Evolutionary conservation across 1,284 basidiomycete genomes (phyloP).

Genomic region (Puccinia horiana): DNA sequence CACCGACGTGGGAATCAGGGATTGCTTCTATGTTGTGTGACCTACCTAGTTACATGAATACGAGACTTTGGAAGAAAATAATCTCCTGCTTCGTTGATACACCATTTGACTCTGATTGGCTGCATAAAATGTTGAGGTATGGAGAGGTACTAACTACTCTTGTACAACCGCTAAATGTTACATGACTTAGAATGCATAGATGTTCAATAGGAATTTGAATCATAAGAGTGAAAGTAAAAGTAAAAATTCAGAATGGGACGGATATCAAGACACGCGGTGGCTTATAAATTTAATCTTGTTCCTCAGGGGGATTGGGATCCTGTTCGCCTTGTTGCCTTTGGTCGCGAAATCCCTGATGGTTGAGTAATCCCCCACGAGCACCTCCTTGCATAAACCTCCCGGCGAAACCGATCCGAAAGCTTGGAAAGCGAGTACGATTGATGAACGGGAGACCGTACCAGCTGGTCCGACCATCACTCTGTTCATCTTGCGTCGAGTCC

Average conservation of each 20-base stretch:
- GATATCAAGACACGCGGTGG: neutral
- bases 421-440: neutral
- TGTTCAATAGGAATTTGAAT: neutral
- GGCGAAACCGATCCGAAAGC: slow-evolving; percentile 32
- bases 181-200: neutral
- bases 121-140: neutral
- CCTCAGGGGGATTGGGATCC: neutral
- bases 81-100: too few species aligned
- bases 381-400: slow-evolving; percentile 30
- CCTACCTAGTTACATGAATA: too few species aligned
- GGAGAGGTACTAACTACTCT: neutral
- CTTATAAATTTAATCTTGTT: neutral
- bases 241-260: neutral
- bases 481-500: slow-evolving; percentile 3
- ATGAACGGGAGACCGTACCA: neutral
- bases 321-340: neutral
- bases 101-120: neutral
- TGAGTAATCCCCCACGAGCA: slow-evolving; percentile 13
- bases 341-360: neutral
- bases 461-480: neutral
- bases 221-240: neutral
- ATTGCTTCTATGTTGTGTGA: too few species aligned
- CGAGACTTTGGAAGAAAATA: too few species aligned
- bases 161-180: neutral
- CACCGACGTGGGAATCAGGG: too few species aligned